These are phyloP conservation scores for Rosa multiflora DNA, from an alignment of 306 rosid genomes.

Conservation along the genomic window DNA sequence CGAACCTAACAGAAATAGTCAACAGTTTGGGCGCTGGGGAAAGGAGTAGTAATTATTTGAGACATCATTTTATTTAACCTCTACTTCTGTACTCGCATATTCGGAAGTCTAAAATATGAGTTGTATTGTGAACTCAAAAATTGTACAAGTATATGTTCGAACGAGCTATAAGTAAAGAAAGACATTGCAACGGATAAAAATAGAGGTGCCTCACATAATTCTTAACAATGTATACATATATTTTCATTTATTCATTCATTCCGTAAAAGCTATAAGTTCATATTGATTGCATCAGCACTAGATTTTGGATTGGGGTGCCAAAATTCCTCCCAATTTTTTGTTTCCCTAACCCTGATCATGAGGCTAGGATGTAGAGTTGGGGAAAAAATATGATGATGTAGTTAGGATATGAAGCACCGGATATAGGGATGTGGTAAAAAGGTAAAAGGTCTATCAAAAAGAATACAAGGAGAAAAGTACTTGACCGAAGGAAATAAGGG, in stretches of 20 bases:
- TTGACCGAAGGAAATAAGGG: not conserved
- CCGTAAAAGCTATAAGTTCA: not conserved
- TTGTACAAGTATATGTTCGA: not conserved
- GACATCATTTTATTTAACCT: not conserved
- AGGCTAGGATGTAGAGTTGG: not conserved
- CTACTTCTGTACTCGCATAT: not conserved
- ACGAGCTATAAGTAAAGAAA: not conserved
- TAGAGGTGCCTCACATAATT: not conserved
- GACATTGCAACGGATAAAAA: not conserved
- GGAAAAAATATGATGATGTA: not conserved
- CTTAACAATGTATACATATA: too few species aligned
- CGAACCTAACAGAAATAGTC: slow-evolving; percentile 3
- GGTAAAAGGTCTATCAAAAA: not conserved
- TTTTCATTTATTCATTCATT: not conserved
- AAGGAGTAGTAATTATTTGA: not conserved
- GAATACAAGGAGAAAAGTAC: not conserved
- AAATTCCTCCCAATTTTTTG: not conserved
- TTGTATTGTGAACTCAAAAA: too few species aligned
- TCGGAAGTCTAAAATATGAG: not conserved
- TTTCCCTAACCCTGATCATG: not conserved
- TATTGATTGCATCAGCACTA: not conserved
- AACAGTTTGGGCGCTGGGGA: not conserved
- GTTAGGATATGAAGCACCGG: slow-evolving; percentile 1
- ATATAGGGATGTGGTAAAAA: slow-evolving; percentile 3
- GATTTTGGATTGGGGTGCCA: not conserved